Percentiles rank a stretch among this genome's conserved stretches.
phyloP scores from a whole-genome alignment of 2,329 filamentous ascomycete species.

The Pseudomassariella vexata region DNA sequence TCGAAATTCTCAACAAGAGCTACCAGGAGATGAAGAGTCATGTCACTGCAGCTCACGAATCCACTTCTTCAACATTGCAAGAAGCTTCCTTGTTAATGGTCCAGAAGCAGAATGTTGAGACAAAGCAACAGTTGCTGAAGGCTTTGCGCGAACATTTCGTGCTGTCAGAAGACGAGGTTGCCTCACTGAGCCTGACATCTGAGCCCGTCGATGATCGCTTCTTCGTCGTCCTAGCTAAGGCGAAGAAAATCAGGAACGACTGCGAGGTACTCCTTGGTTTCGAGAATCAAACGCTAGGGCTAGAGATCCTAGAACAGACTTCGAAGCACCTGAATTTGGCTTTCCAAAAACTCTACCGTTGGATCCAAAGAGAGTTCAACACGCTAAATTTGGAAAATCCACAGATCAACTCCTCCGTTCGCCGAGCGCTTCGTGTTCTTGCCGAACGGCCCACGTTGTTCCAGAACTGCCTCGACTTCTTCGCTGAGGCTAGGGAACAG shows the following conservation, averaged over 20 bases:
- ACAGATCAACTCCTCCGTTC: slow-evolving; percentile 80
- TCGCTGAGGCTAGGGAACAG: slow-evolving; percentile 83
- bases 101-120: slow-evolving; percentile 69
- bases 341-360: slow-evolving; percentile 93
- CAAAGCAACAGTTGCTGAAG: slow-evolving; percentile 70
- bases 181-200: slow-evolving; percentile 68
- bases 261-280: slow-evolving; percentile 85
- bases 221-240: slow-evolving; percentile 69
- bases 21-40: slow-evolving; percentile 77
- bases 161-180: slow-evolving; percentile 73
- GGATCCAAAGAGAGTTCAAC: slow-evolving; percentile 92
- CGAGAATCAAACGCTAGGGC: slow-evolving; percentile 79
- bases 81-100: slow-evolving; percentile 70
- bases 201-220: slow-evolving; percentile 83
- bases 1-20: slow-evolving; percentile 71
- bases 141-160: slow-evolving; percentile 81
- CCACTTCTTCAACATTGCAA: slow-evolving; percentile 67
- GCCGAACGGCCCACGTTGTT: slow-evolving; percentile 87
- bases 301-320: slow-evolving; percentile 88
- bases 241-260: slow-evolving; percentile 83
- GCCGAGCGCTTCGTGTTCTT: slow-evolving; percentile 76
- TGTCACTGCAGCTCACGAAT: slow-evolving; percentile 66
- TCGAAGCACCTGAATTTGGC: slow-evolving; percentile 81
- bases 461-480: slow-evolving; percentile 88
- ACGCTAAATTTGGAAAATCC: slow-evolving; percentile 89